Conservation (phyloP, 345 rosid genomes). For the Linum trigynum region DNA sequence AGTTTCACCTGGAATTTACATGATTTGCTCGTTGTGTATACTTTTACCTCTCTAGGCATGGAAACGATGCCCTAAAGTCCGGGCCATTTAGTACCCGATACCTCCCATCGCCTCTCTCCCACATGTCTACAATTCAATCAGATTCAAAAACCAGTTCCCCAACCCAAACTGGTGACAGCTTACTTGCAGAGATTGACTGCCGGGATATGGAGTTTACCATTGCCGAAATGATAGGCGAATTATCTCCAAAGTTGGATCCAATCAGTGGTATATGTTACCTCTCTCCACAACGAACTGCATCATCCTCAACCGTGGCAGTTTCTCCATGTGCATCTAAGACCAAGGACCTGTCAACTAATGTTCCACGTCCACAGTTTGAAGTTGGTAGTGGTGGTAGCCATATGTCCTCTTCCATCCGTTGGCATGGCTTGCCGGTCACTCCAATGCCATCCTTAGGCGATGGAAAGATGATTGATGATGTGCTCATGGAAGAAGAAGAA, state of each 20-base stretch:
- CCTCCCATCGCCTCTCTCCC: slow-evolving; percentile 29
- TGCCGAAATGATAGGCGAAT: slow-evolving; percentile 17
- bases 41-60: slow-evolving; percentile 22
- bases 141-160: slow-evolving; percentile 20
- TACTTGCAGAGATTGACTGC: slow-evolving; percentile 12
- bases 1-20: not conserved
- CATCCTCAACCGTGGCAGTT: slow-evolving; percentile 3
- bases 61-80: slow-evolving; percentile 32
- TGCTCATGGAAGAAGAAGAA: slow-evolving; percentile 36
- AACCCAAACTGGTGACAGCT: slow-evolving; percentile 19
- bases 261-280: slow-evolving; percentile 28
- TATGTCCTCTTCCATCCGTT: slow-evolving; percentile 23
- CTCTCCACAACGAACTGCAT: slow-evolving; percentile 22
- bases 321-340: slow-evolving; percentile 32
- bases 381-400: slow-evolving; percentile 21
- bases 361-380: slow-evolving; percentile 18
- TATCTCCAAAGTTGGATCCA: slow-evolving; percentile 21
- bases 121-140: slow-evolving; percentile 22
- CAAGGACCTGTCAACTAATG: slow-evolving; percentile 17
- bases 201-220: slow-evolving; percentile 21
- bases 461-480: slow-evolving; percentile 16
- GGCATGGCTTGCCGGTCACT: slow-evolving; percentile 32
- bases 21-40: slow-evolving; percentile 5
- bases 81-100: slow-evolving; percentile 18
- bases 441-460: slow-evolving; percentile 25